Conservation (phyloP, 2,329 filamentous ascomycete species). For the Plectosphaerella sp. region DNA sequence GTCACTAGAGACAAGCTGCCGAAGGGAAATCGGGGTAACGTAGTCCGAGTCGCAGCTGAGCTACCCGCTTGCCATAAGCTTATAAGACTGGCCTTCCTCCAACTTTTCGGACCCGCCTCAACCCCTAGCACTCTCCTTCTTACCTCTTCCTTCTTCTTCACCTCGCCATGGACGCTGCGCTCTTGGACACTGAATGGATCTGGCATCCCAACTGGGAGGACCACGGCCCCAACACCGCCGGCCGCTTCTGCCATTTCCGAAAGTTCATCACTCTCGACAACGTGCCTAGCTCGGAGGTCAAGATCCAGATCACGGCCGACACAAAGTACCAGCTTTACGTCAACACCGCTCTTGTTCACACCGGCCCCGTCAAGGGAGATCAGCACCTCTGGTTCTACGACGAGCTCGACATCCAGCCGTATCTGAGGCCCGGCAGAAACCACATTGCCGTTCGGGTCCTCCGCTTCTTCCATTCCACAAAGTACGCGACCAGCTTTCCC, state of each 20-base stretch:
- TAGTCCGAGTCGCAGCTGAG: too few relatives aligned
- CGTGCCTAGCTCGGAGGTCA: not conserved
- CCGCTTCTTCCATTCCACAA: slow-evolving; percentile 11
- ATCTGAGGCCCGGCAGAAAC: slow-evolving; percentile 12
- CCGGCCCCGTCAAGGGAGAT: slow-evolving; percentile 18
- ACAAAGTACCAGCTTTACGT: slow-evolving; percentile 19
- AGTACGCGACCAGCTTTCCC: slow-evolving; percentile 11
- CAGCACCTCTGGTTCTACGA: slow-evolving; percentile 18
- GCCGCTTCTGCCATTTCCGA: slow-evolving; percentile 12
- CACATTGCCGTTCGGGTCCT: slow-evolving; percentile 11
- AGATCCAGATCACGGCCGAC: slow-evolving; percentile 17
- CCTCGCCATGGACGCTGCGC: not conserved
- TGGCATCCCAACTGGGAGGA: slow-evolving; percentile 13
- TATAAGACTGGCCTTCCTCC: too few relatives aligned
- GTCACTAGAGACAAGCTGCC: too few relatives aligned
- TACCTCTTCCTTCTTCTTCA: not conserved
- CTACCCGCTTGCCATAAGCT: too few relatives aligned
- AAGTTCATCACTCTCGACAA: slow-evolving; percentile 5
- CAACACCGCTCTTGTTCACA: slow-evolving; percentile 12
- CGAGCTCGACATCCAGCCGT: slow-evolving; percentile 15
- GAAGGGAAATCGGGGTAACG: too few relatives aligned
- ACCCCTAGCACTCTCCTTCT: not conserved
- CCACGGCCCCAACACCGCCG: slow-evolving; percentile 9
- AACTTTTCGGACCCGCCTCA: too few relatives aligned
- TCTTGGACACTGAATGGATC: slow-evolving; percentile 10